A percentile compares a stretch with the other conserved stretches of the same genome.
These are phyloP conservation scores for Backusella sp. DNA, from an alignment of 192 early-diverging fungal genomes.

Conservation along the genomic window DNA sequence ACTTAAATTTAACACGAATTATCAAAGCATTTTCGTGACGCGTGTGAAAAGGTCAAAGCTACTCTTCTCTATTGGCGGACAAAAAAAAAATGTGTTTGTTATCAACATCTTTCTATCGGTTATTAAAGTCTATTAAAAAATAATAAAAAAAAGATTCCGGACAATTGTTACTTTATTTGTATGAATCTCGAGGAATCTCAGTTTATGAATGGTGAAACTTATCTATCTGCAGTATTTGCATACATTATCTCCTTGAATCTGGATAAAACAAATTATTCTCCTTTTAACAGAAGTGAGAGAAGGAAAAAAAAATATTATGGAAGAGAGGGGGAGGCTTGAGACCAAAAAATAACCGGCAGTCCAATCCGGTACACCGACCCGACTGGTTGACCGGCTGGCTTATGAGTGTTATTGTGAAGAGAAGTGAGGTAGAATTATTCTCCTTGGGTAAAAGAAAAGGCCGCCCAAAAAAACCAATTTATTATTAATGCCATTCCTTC, in stretches of 20 bases:
- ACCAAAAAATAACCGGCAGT: background rate
- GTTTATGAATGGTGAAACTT: background rate
- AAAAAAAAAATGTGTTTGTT: background rate
- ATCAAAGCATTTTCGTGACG: background rate
- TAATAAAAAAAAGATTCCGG: background rate
- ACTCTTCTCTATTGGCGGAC: background rate
- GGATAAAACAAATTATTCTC: background rate
- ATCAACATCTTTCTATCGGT: background rate
- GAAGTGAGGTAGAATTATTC: slow-evolving; percentile 2
- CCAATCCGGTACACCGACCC: slow-evolving; percentile 12
- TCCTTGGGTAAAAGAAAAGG: slow-evolving; percentile 8
- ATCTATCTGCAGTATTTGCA: slow-evolving; percentile 11
- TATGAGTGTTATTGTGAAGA: background rate
- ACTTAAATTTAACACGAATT: background rate
- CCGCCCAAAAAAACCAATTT: background rate
- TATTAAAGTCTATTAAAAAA: background rate
- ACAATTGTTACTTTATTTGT: slow-evolving; percentile 3
- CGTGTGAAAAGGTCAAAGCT: slow-evolving; percentile 7
- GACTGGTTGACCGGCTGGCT: background rate
- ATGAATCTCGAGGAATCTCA: background rate
- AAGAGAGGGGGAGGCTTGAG: background rate
- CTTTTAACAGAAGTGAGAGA: slow-evolving; percentile 1
- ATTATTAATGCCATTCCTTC: background rate
- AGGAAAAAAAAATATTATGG: background rate
- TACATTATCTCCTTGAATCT: slow-evolving; percentile 2